These are phyloP conservation scores for Fusarium coffeatum DNA, from an alignment of 2,329 filamentous ascomycete genomes.

Conservation along the genomic window DNA sequence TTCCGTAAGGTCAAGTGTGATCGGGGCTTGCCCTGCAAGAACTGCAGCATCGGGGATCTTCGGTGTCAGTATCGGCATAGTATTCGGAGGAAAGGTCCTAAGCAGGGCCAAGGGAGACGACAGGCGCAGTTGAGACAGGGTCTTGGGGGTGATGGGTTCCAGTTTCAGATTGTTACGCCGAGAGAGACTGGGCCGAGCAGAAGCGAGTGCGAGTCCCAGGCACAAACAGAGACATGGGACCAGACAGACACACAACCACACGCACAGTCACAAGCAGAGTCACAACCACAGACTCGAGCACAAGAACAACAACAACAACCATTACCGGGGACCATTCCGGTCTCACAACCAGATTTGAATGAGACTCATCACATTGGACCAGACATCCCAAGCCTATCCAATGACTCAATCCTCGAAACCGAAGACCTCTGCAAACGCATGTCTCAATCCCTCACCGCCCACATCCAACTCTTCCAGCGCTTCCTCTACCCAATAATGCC, in stretches of 20 bases:
- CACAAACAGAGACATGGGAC: neutral
- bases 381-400: neutral
- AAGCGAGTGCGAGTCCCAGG: neutral
- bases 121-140: constrained; percentile 47
- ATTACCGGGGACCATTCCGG: neutral
- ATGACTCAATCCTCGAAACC: constrained; percentile 3
- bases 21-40: constrained; percentile 47
- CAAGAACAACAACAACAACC: neutral
- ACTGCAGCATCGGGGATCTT: constrained; percentile 45
- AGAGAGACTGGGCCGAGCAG: neutral
- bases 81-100: constrained; percentile 47
- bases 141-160: constrained; percentile 11
- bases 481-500: constrained; percentile 51
- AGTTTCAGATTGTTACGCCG: constrained; percentile 42
- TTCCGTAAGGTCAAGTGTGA: constrained; percentile 52
- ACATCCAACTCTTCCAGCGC: constrained; percentile 48
- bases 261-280: neutral
- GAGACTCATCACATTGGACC: neutral
- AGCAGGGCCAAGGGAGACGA: constrained; percentile 46
- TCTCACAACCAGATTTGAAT: neutral
- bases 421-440: constrained; percentile 35
- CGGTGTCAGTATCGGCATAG: constrained; percentile 49
- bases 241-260: neutral
- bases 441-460: constrained; percentile 41
- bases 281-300: neutral